Evolutionary conservation across 768 basidiomycete genomes (phyloP), one percentile per base, ranked within the genome.

Genomic region (Leucocoprinus sp.): DNA sequence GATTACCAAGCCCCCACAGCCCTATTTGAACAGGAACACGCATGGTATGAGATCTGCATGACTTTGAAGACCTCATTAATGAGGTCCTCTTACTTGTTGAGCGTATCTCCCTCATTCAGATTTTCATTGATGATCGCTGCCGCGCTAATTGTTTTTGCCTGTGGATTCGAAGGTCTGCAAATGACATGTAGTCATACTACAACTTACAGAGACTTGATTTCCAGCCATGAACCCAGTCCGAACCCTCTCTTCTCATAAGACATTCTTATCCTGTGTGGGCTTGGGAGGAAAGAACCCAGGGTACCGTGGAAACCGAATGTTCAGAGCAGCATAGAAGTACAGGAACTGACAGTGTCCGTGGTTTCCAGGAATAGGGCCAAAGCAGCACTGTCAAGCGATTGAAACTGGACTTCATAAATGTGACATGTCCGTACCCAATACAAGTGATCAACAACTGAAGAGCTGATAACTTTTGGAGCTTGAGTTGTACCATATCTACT

Each of bases 321-420:
- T 29, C 27, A 8, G 24, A 15, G 12, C 12, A 43, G 38, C 28
- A 29, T 28, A 42, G 12, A 40, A 14, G 14, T 18, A 36, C 36
- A 42, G 45, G 27, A 49, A 62, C 81, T 51, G 57, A 90, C 89
- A 40, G 84, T 77, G 61, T 91, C 88, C 4, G 88, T 91, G 8
- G 88, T 92, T 2, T 89, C 88, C 8, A 92, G 78, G 61, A 92
- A 92, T 45, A 91, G 60, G 8, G 87, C 72, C 63, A 91, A 61
- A 4, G 85, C 87, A 28, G 85, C 84, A 37, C 89, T 90, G 36
- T 29, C 41, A 26, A 29, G 48, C 29, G 26, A 45, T 8, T 40
- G 35, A 44, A 49, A 48, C 29, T 40, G 17, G 31, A 45, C 33
- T 43, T 38, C 34, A 50, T 43, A 37, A n/a, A 26, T 31, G 5